Evolutionary conservation across 768 basidiomycete genomes (phyloP), one percentile per base, ranked within the genome.

Genomic region (Leccinellum albellum): DNA sequence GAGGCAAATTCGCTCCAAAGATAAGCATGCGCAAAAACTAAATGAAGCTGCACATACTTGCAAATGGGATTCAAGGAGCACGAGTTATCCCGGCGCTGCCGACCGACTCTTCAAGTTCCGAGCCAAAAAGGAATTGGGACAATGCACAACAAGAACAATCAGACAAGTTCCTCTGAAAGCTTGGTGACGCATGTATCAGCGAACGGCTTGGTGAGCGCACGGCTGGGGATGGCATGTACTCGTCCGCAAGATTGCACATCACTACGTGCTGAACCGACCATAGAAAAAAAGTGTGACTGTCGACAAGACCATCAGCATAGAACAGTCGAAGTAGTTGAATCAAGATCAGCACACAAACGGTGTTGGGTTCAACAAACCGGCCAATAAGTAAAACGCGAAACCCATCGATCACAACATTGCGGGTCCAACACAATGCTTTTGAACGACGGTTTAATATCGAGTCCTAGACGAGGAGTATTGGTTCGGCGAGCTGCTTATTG

Each of bases 401-500:
- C 79, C 91, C 91, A 94, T 57, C 79, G 79, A 54, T 88, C 85
- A 29, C 90, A 81, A 14, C 82, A 76, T 23, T 91, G 87, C 1
- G 74, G 63, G 49, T 94, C 92, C 3, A 86, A 80, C 14, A 94
- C 75, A 4, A 92, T 84, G 4, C 89, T 86, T 67, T 90, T 92
- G 71, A 94, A 94, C 0, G 85, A 86, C 57, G 87, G 86, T 64
- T 91, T 93, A 66, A 93, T 89, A 62, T 89, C 89, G 51, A 91
- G 70, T 8, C 86, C 87, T 12, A 81, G 82, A 35, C 90, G 80
- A 15, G 89, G 88, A 26, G 89, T 84, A 65, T 84, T 89, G 2
- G 92, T 26, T 91, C 89, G 6, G 77, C 76, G 10, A 94, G 75
- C 63, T 90, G 90, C 64, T 92, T 93, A 75, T 88, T 91, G 73